phyloP scores from a whole-genome alignment of 1,284 basidiomycete species.

The Hypsizygus ulmarius region DNA sequence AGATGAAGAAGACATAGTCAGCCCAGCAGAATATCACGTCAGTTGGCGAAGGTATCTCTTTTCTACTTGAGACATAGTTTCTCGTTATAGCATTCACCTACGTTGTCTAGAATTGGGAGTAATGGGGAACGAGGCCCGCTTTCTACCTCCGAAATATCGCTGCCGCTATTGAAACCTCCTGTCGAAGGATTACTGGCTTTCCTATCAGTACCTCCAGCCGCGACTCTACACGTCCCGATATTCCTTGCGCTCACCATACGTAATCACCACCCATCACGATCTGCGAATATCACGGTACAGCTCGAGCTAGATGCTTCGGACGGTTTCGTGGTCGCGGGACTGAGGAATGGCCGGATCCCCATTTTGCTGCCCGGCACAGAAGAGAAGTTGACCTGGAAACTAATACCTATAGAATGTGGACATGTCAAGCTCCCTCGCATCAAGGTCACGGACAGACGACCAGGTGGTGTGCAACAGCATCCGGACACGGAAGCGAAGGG shows the following conservation, averaged over 20 bases:
- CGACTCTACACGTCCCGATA: constrained; percentile 59
- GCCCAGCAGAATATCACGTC: constrained; percentile 59
- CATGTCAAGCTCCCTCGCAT: constrained; percentile 57
- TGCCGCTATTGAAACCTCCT: constrained; percentile 62
- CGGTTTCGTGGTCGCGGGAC: constrained; percentile 69
- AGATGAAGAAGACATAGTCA: constrained; percentile 35
- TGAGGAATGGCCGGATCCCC: constrained; percentile 61
- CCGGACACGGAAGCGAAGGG: constrained; percentile 35
- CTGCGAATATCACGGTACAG: constrained; percentile 64
- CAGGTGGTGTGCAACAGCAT: constrained; percentile 23
- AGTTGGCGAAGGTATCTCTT: constrained; percentile 61
- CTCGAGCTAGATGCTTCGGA: constrained; percentile 66
- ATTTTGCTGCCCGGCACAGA: constrained; percentile 69
- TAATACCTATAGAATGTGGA: constrained; percentile 74
- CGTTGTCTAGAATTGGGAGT: constrained; percentile 37
- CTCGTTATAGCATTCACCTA: not conserved
- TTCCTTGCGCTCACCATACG: constrained; percentile 57
- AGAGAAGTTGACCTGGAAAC: constrained; percentile 58
- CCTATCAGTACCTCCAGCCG: constrained; percentile 56
- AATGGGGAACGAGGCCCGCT: constrained; percentile 41
- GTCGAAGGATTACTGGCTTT: constrained; percentile 61
- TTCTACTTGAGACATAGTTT: not conserved
- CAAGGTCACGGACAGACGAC: constrained; percentile 55
- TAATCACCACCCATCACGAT: constrained; percentile 58
- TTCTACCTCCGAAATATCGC: constrained; percentile 47